Base-by-base conservation (phyloP, 1,284 basidiomycete genomes). In the Ceratobasidium sp. region DNA sequence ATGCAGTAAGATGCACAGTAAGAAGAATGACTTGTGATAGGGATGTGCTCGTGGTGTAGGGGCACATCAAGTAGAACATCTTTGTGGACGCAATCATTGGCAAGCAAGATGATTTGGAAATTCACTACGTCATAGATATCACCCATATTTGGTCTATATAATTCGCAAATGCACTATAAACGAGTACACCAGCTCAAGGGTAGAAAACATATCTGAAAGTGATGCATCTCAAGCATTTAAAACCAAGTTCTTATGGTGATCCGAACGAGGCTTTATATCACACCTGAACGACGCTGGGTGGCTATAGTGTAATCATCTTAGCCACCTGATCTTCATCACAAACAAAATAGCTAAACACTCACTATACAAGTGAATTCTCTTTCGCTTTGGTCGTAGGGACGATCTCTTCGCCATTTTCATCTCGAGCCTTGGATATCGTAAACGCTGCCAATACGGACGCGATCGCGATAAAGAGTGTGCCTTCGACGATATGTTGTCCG, bases 221-320 rank as follows among this genome's bases (percentile, higher is more conserved):
- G 26, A 28, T 3, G 9, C 20, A 6, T 15, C 26, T 33, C 18
- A 60, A 4, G 56, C 26, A 60, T 60, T 33, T 2, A 56, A 33
- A 18, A 61, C 56, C 5, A 72, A 40, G 3, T 39, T 39, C 20
- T 23, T 44, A 33, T 80, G 71, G 49, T 73, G 78, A 6, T 49
- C 61, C 42, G 78, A 76, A 56, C 80, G 80, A 53, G 80, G 80
- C 20, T 71, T 66, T 46, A 80, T 78, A n/a, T 56, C 61, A 60
- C 80, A 80, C 56, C 79, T 68, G 78, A 80, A 80, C 10, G 80
- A 69, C 23, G 66, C 79, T 63, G 26, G 80, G 46, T 73, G 71
- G 26, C 71, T 73, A 40, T 18, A 51, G 20, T 20, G 6, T 18
- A 3, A 15, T 63, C 26, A 42, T 13, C 15, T 63, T 13, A 63